Evolutionary conservation across 139 green algal species (phyloP).

Genomic region (Chlamydomonas urium): DNA sequence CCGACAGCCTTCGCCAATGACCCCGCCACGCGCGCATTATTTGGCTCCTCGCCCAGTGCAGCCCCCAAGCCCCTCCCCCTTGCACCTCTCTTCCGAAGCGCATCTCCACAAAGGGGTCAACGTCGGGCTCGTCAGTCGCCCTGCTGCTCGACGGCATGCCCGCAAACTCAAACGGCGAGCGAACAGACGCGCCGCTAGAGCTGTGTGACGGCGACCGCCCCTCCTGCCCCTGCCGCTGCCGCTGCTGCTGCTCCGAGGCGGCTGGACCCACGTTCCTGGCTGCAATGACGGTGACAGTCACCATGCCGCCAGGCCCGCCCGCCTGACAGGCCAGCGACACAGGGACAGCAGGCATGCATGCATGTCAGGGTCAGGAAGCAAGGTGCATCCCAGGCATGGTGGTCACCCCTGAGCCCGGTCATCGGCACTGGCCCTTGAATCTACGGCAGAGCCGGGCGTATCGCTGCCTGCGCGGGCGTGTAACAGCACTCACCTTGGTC

Average conservation of each 20-base stretch:
- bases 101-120: constrained; percentile 29
- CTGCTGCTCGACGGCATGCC: not conserved
- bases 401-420: too few species aligned
- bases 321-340: not conserved
- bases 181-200: too few species aligned
- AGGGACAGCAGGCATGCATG: not conserved
- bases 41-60: too few species aligned
- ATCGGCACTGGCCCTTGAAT: too few species aligned
- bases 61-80: not conserved
- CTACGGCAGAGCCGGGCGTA: too few species aligned
- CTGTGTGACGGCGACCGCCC: too few species aligned
- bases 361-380: too few species aligned
- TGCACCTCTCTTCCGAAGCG: constrained; percentile 27
- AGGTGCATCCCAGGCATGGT: too few species aligned
- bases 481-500: constrained; percentile 14
- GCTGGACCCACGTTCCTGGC: constrained; percentile 17
- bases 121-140: too few species aligned
- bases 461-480: not conserved
- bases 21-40: too few species aligned
- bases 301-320: constrained; percentile 25
- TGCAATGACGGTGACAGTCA: constrained; percentile 22
- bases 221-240: not conserved
- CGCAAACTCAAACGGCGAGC: not conserved
- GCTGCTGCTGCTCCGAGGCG: not conserved
- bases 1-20: too few species aligned